Evolutionary conservation across 129 eudicot species (phyloP).

Genomic region (Centella asiatica): DNA sequence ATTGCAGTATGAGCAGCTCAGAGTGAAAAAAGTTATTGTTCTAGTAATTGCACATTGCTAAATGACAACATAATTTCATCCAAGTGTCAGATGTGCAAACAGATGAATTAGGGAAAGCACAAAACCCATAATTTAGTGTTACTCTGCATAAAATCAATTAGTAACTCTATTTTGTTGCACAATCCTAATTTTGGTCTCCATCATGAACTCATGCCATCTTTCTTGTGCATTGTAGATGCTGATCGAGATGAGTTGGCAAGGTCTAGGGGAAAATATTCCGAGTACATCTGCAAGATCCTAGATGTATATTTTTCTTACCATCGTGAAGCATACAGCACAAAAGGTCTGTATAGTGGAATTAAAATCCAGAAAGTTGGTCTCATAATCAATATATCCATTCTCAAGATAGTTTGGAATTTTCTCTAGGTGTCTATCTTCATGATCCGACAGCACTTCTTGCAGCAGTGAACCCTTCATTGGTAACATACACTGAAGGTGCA

Average conservation of each 20-base stretch:
- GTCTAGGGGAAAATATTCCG: constrained; percentile 54
- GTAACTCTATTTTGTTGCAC: no score
- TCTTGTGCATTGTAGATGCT: constrained; percentile 35
- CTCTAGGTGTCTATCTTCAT: constrained; percentile 86
- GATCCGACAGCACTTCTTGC: constrained; percentile 87
- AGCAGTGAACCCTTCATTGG: constrained; percentile 75
- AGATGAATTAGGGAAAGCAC: not conserved
- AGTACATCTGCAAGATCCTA: constrained; percentile 79
- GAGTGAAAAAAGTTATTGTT: not conserved
- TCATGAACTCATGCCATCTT: no score
- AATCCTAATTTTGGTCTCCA: no score
- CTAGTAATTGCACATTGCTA: not conserved
- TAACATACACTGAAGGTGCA: constrained; percentile 82
- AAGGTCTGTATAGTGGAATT: constrained; percentile 36
- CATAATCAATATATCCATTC: constrained; percentile 5
- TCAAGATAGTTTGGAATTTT: constrained; percentile 17
- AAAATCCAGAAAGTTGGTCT: not conserved
- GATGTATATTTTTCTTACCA: constrained; percentile 70
- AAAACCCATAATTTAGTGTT: not conserved
- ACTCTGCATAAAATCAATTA: no score
- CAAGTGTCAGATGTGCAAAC: not conserved
- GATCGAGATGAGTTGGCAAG: constrained; percentile 59
- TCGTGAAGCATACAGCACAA: constrained; percentile 66
- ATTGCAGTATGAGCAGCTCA: no score
- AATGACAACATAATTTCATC: not conserved